Conservation (phyloP, 306 rosid genomes). For the Potentilla sterilis region DNA sequence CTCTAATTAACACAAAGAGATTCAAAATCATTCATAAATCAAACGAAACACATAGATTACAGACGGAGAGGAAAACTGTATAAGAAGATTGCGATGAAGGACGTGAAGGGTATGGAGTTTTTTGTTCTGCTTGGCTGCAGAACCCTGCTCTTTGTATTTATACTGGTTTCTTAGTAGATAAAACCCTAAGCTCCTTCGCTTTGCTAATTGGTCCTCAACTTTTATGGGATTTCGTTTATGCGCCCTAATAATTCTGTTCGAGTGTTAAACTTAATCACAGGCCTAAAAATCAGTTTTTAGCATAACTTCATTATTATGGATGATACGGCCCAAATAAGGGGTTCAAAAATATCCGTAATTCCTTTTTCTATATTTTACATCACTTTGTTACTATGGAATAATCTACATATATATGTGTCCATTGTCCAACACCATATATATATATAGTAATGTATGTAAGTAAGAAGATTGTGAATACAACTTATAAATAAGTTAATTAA, state of each 20-base stretch:
- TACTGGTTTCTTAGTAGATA: not conserved
- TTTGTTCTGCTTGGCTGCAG: not conserved
- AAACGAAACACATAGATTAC: not conserved
- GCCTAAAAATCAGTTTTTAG: too few species aligned
- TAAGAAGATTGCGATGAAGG: not conserved
- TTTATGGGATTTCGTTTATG: not conserved
- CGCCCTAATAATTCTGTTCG: not conserved
- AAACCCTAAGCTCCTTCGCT: not conserved
- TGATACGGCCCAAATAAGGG: too few species aligned
- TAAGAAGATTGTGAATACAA: too few species aligned
- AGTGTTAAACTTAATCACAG: too few species aligned
- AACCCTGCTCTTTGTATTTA: slow-evolving; percentile 3
- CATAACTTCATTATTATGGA: too few species aligned
- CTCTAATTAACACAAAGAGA: not conserved
- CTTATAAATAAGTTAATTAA: too few species aligned
- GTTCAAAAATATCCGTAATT: too few species aligned
- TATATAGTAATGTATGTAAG: too few species aligned
- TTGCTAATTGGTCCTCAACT: not conserved
- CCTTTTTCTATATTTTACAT: too few species aligned
- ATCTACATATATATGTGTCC: too few species aligned
- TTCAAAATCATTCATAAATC: not conserved
- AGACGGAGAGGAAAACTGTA: not conserved
- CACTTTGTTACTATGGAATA: too few species aligned
- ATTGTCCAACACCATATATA: too few species aligned
- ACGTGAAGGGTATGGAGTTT: not conserved